Conservation (phyloP, 805 yeast species). For the Kazachstania kunashirensis region DNA sequence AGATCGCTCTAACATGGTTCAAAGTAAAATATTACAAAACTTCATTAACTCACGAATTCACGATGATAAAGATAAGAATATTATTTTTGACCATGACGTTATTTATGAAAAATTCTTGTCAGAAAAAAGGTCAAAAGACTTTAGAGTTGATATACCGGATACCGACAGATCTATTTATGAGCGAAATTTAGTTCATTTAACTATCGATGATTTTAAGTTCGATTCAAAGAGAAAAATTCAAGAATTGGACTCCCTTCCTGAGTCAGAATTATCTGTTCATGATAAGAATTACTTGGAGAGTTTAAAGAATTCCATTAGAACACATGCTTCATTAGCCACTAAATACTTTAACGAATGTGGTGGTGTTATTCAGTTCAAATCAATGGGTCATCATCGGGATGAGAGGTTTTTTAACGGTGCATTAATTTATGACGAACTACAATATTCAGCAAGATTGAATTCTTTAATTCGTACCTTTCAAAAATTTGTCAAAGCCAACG, state of each 20-base stretch:
- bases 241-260: constrained; percentile 14
- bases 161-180: constrained; percentile 8
- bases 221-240: constrained; percentile 18
- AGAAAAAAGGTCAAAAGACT: constrained; percentile 6
- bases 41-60: neutral
- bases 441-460: constrained; percentile 28
- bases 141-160: constrained; percentile 11
- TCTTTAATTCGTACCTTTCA: constrained; percentile 44
- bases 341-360: constrained; percentile 33
- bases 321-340: constrained; percentile 27
- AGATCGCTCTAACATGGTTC: constrained; percentile 14
- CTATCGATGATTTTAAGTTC: constrained; percentile 22
- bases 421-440: constrained; percentile 31
- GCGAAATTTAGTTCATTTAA: constrained; percentile 11
- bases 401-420: constrained; percentile 50
- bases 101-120: constrained; percentile 14
- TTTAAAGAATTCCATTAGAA: constrained; percentile 27
- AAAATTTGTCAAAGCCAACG: constrained; percentile 37
- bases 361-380: constrained; percentile 14
- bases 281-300: constrained; percentile 29
- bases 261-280: constrained; percentile 9
- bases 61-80: constrained; percentile 1
- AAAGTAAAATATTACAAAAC: constrained; percentile 15
- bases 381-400: constrained; percentile 40
- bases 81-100: constrained; percentile 15